These are phyloP conservation scores for Terana coerulea DNA, from an alignment of 768 basidiomycete genomes.

Conservation along the genomic window DNA sequence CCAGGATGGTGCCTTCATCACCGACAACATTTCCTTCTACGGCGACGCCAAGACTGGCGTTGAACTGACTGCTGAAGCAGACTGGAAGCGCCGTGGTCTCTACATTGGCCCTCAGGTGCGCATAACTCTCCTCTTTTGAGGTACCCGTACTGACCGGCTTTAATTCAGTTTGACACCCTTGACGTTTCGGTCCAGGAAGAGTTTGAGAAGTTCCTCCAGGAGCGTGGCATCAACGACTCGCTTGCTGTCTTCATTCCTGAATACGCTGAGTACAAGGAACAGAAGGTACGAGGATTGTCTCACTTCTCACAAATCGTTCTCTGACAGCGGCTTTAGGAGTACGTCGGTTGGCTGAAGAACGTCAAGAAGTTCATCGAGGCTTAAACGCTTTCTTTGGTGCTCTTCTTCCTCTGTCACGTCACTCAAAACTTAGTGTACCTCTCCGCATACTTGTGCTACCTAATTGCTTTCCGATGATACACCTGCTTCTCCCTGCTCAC, in stretches of 20 bases:
- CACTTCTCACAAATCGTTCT: too few relatives aligned
- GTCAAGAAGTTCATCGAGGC: slow-evolving; percentile 80
- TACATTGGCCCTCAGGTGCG: slow-evolving; percentile 89
- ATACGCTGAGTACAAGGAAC: slow-evolving; percentile 88
- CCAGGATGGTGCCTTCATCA: slow-evolving; percentile 76
- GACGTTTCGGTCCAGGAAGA: slow-evolving; percentile 86
- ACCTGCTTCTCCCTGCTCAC: slow-evolving; percentile 4
- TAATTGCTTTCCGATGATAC: slow-evolving; percentile 1
- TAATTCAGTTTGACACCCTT: slow-evolving; percentile 85
- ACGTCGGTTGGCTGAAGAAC: slow-evolving; percentile 81
- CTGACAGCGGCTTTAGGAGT: slow-evolving; percentile 58
- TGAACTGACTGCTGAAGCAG: slow-evolving; percentile 80
- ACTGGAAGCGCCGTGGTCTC: slow-evolving; percentile 88
- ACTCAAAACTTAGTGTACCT: slow-evolving; percentile 8
- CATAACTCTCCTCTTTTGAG: slow-evolving; percentile 4
- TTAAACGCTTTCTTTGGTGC: slow-evolving; percentile 4
- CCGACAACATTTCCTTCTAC: slow-evolving; percentile 91
- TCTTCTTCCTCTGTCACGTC: neutral
- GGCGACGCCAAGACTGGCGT: slow-evolving; percentile 65
- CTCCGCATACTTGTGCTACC: neutral
- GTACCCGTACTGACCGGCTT: neutral
- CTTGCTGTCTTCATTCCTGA: slow-evolving; percentile 87
- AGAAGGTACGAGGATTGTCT: slow-evolving; percentile 78
- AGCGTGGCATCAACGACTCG: slow-evolving; percentile 82
- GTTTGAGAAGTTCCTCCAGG: slow-evolving; percentile 85